Evolutionary conservation across 371 early-diverging fungal species (phyloP).

Genomic region (Blastocladiella emersonii): DNA sequence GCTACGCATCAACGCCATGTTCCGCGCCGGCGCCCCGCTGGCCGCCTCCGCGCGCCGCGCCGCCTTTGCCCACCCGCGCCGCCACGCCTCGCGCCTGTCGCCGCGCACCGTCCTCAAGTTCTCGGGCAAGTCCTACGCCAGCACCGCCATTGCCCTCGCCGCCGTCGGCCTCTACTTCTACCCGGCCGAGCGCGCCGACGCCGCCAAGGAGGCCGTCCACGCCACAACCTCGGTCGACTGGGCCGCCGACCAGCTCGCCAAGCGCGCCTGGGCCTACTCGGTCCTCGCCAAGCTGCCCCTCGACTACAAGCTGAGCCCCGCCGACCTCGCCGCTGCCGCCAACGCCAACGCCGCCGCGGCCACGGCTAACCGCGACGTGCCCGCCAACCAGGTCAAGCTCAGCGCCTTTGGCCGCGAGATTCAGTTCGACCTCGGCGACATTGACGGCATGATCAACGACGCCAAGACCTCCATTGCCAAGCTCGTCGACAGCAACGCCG

Average conservation of each 20-base stretch:
- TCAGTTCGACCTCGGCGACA: background rate
- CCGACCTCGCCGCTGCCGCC: background rate
- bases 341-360: background rate
- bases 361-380: background rate
- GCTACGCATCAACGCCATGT: no score
- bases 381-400: background rate
- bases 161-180: background rate
- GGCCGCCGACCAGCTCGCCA: background rate
- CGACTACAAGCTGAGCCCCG: background rate
- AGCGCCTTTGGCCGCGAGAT: background rate
- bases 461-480: background rate
- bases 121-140: conserved; percentile 1
- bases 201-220: background rate
- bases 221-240: background rate
- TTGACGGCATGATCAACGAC: background rate
- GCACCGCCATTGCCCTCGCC: background rate
- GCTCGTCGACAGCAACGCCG: background rate
- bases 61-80: background rate
- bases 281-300: background rate
- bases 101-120: background rate
- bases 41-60: no score
- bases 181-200: background rate
- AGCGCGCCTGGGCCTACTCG: background rate
- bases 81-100: background rate
- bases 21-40: no score